phyloP scores from a whole-genome alignment of 2,329 filamentous ascomycete genomes.

The Biscogniauxia sp. region DNA sequence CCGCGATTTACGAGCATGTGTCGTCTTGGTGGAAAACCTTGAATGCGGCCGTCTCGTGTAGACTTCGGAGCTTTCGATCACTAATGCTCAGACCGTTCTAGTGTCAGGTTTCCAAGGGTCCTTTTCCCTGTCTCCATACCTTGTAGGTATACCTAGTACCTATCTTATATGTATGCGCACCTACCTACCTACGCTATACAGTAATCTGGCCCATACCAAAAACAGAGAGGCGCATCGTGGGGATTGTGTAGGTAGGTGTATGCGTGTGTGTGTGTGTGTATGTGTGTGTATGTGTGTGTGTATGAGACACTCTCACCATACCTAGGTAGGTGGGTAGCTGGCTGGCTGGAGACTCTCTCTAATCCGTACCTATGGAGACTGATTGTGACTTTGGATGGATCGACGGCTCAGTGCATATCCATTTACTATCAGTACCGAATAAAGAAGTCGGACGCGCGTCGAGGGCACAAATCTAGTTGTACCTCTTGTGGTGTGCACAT shows the following conservation, averaged over 20 bases:
- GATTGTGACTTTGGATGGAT: background rate
- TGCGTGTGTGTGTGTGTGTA: too few relatives aligned
- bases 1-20: background rate
- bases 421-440: background rate
- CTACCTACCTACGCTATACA: background rate
- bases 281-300: too few relatives aligned
- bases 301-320: too few relatives aligned
- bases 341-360: too few relatives aligned
- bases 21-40: background rate
- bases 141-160: background rate
- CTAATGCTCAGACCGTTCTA: background rate
- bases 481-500: background rate
- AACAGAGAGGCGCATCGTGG: background rate
- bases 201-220: background rate
- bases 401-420: background rate
- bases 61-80: background rate
- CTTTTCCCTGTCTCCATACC: background rate
- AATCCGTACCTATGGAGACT: too few relatives aligned
- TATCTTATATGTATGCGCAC: too few relatives aligned
- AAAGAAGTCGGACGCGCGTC: background rate
- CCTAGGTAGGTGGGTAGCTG: too few relatives aligned
- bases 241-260: background rate
- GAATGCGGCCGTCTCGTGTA: background rate
- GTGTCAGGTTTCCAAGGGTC: background rate
- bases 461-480: background rate